phyloP scores from a whole-genome alignment of 768 basidiomycete species.

The Sistotremastrum niveocremeum region DNA sequence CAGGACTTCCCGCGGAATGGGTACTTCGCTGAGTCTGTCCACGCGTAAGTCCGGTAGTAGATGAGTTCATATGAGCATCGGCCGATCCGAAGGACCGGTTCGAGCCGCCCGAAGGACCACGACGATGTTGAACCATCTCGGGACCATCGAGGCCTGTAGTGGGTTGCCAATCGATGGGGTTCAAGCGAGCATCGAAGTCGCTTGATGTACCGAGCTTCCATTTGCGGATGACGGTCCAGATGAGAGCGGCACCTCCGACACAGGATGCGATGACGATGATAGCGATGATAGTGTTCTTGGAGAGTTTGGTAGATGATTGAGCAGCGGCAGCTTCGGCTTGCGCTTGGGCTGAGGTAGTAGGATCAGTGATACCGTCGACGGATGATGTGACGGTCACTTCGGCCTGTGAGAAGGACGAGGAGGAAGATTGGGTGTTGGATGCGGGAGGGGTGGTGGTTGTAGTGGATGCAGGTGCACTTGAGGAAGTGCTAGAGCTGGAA shows the following conservation, averaged over 20 bases:
- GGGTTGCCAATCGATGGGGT: conserved; percentile 85
- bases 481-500: conserved; percentile 4
- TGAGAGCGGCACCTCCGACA: conserved; percentile 52
- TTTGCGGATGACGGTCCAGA: conserved; percentile 87
- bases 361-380: conserved; percentile 12
- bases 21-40: conserved; percentile 19
- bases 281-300: conserved; percentile 35
- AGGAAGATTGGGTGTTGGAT: not conserved
- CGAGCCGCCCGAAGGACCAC: conserved; percentile 42
- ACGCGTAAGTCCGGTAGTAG: conserved; percentile 16
- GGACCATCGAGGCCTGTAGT: conserved; percentile 32
- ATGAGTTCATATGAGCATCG: conserved; percentile 20
- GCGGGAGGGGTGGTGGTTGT: conserved; percentile 8
- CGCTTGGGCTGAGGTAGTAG: conserved; percentile 10
- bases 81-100: conserved; percentile 49
- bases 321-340: conserved; percentile 11
- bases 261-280: conserved; percentile 59
- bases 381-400: conserved; percentile 6
- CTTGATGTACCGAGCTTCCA: conserved; percentile 79
- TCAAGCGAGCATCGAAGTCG: conserved; percentile 71
- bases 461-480: conserved; percentile 5
- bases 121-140: conserved; percentile 24
- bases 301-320: conserved; percentile 21
- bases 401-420: conserved; percentile 7
- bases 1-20: conserved; percentile 14